Evolutionary conservation across 495 filamentous ascomycete genomes (phyloP).

Genomic region (Penicillium macrosclerotiorum): DNA sequence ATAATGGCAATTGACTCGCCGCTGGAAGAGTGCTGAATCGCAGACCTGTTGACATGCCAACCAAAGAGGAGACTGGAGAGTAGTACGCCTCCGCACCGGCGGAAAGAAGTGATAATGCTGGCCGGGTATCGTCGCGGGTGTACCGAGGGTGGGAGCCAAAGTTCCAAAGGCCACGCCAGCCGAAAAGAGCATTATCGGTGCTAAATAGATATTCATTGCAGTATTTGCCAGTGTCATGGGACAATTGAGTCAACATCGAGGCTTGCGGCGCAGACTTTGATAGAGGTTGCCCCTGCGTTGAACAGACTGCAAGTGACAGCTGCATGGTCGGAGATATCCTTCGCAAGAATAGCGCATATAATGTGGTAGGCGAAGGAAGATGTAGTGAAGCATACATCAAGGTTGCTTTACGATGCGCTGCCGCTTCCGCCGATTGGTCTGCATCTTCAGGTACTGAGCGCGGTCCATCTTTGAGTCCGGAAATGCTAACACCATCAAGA

Average conservation of each 20-base stretch:
- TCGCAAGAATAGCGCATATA: conserved; percentile 85
- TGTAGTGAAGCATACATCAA: conserved; percentile 89
- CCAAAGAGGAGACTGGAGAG: conserved; percentile 83
- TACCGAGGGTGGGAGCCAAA: conserved; percentile 76
- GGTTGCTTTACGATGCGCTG: conserved; percentile 50
- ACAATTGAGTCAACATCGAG: conserved; percentile 68
- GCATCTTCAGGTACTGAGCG: conserved; percentile 3
- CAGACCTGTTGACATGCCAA: conserved; percentile 77
- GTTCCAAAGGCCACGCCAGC: conserved; percentile 87
- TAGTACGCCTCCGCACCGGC: conserved; percentile 95
- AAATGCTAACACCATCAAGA: conserved; percentile 24
- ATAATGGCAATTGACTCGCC: conserved; percentile 58
- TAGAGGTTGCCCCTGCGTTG: conserved; percentile 55
- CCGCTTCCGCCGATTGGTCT: conserved; percentile 11
- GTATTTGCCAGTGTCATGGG: conserved; percentile 86
- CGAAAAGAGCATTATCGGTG: conserved; percentile 85
- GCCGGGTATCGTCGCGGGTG: conserved; percentile 15
- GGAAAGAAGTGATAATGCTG: conserved; percentile 54
- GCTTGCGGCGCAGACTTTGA: conserved; percentile 45
- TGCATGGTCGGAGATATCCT: conserved; percentile 77
- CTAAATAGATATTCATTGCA: conserved; percentile 88
- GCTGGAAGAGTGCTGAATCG: conserved; percentile 90
- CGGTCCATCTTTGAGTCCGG: conserved; percentile 13
- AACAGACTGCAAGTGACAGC: conserved; percentile 77
- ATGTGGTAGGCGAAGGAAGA: conserved; percentile 69